Conservation (phyloP, 768 basidiomycete genomes). For the Xanthoconium stramineum region DNA sequence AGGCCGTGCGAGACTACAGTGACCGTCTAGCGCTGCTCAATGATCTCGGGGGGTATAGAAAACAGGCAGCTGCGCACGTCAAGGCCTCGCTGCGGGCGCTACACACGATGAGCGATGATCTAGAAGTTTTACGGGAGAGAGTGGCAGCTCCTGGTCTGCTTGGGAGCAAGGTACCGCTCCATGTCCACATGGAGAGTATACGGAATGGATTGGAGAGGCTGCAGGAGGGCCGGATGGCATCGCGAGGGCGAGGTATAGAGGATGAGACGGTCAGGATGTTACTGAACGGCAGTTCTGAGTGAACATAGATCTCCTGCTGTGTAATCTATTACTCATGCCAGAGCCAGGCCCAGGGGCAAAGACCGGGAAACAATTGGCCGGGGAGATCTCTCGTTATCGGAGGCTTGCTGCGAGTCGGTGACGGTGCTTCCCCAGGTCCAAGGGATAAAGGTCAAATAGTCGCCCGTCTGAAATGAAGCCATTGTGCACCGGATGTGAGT, state of each 20-base stretch:
- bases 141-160: conserved; percentile 66
- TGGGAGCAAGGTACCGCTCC: conserved; percentile 58
- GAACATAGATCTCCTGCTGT: neutral
- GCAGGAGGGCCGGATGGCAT: conserved; percentile 51
- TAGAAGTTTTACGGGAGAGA: conserved; percentile 73
- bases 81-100: conserved; percentile 60
- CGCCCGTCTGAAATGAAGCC: too few relatives aligned
- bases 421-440: too few relatives aligned
- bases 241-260: conserved; percentile 48
- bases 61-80: conserved; percentile 64
- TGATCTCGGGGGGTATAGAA: conserved; percentile 54
- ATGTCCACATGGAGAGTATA: conserved; percentile 77
- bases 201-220: conserved; percentile 53
- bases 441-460: too few relatives aligned
- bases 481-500: too few relatives aligned
- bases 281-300: conserved; percentile 13
- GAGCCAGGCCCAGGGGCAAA: too few relatives aligned
- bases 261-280: conserved; percentile 31
- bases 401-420: too few relatives aligned
- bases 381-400: too few relatives aligned
- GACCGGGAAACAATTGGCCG: too few relatives aligned
- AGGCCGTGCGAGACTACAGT: conserved; percentile 46
- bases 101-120: conserved; percentile 62
- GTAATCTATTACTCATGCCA: too few relatives aligned
- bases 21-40: conserved; percentile 51